Base-by-base conservation (phyloP, 805 yeast species). In the Barnettozyma vustinii region DNA sequence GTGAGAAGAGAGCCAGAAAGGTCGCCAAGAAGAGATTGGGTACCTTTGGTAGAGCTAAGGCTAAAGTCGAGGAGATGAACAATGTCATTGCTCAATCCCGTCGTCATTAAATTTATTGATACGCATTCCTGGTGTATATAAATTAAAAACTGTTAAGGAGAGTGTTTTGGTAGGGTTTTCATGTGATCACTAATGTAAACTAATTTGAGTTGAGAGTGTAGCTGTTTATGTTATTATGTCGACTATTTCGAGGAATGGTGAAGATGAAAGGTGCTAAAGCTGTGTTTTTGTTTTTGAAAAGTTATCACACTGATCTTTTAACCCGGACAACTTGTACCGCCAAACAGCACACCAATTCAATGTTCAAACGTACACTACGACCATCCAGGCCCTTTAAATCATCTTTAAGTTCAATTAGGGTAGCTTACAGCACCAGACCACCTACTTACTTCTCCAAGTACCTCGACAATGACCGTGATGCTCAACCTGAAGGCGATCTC, bases 1-100 rank as follows among this genome's bases (percentile, higher is more conserved):
- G 97, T 84, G 99, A 94, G 81, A 94, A 94, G 96, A 94, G 98
- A 83, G 99, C 99, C 66, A 88, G 94, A 89, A 94, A 94, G 90
- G 90, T 94, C 73, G 97, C 98, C 64, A 94, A 94, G 94, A 94
- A 88, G 96, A 92, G 94, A 88, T 88, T 94, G 73, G 99, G 99
- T 80, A 89, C 99, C 69, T 96, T 92, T 86, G 84, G 83, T 82
- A 95, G 99, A 84, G 97, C 98, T 70, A 88, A 89, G 87, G 94
- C 89, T 75, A 94, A 94, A 91, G 96, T 94, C 74, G 99, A 94
- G 80, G 97, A 91, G 79, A 87, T 95, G 91, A 88, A 80, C 85
- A 76, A 79, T 74, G 81, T 92, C 82, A 92, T 92, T 76, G 87
- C 96, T 74, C 96, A 91, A 78, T 81, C 97, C 67, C 91, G 97